Conservation (phyloP, 352 stramenopile species). For the Pythium rishiriense region DNA sequence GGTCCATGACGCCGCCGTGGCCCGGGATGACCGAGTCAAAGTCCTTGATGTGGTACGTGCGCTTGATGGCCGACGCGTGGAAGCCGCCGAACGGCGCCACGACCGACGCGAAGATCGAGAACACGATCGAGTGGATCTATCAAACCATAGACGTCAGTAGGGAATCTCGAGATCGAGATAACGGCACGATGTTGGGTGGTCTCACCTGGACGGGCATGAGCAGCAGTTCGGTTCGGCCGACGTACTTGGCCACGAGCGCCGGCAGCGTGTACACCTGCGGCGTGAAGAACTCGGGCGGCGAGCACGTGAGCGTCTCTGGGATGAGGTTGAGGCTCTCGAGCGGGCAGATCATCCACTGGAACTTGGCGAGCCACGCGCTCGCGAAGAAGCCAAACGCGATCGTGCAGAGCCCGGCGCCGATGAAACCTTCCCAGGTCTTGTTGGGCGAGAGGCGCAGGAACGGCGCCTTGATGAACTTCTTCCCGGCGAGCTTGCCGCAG, state of each 20-base stretch:
- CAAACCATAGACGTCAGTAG: constrained; percentile 29
- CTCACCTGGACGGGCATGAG: constrained; percentile 84
- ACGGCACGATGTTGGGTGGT: not conserved
- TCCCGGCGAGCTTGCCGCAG: constrained; percentile 82
- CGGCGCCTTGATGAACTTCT: constrained; percentile 92
- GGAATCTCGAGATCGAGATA: no score
- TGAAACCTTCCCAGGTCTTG: constrained; percentile 99
- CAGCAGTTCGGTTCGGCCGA: constrained; percentile 72
- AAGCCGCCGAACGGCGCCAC: constrained; percentile 99
- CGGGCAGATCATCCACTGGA: constrained; percentile 94
- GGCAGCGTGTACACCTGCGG: constrained; percentile 68
- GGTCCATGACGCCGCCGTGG: constrained; percentile 97
- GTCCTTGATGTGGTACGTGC: constrained; percentile 99
- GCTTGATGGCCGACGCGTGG: constrained; percentile 98
- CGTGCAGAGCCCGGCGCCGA: constrained; percentile 96
- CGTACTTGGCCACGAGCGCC: constrained; percentile 73
- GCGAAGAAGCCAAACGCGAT: constrained; percentile 94
- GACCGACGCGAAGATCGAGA: constrained; percentile 96
- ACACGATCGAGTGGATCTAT: constrained; percentile 95
- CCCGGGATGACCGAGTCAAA: constrained; percentile 99
- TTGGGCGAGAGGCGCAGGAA: constrained; percentile 95
- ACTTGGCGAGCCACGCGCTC: constrained; percentile 89
- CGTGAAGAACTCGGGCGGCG: constrained; percentile 60
- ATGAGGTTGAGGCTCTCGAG: constrained; percentile 81
- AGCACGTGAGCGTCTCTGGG: constrained; percentile 67